Base-by-base conservation (phyloP, 345 rosid species). In the Moricandia arvensis region DNA sequence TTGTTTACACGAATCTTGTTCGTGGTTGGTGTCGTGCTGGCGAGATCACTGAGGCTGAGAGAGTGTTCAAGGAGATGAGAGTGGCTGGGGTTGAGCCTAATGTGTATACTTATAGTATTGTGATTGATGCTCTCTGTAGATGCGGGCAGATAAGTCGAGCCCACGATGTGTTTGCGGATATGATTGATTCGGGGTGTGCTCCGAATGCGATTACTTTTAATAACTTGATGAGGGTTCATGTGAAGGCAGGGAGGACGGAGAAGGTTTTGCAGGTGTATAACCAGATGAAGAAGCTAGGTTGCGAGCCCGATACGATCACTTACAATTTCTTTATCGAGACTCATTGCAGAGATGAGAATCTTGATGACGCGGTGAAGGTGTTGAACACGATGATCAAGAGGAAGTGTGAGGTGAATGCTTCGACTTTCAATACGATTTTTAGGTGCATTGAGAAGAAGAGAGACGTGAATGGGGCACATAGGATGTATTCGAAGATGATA, bases 211-310 rank as follows among this genome's bases (percentile, higher is more conserved):
- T 92, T 31, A 92, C 99, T 51, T 95, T 92, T 12, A 95, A 95
- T 54, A 92, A 83, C 71, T 72, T 95, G 74, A 92, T 95, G 96
- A 80, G 97, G 38, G 90, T 88, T 74, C 97, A 95, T 71, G 97
- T 89, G 21, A 92, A 91, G 71, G 89, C 97, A 0, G 88, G 97
- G 3, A 83, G 96, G 75, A 89, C 92, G 0, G 96, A 92, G 87
- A 95, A 95, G 78, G 97, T 90, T 72, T 66, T 95, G 80, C 97
- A 92, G 74, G 99, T 92, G 8, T 89, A 89, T 81, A 94, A 94
- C 72, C 98, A 90, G 77, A 91, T 94, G 97, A 94, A 85, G 87
- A 84, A 83, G 72, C 88, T 89, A 0, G 87, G 86, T 4, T 86
- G 90, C n/a, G 75, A 72, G 15, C 85, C 98, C 0, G 97, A 94